Base-by-base conservation (phyloP, 805 yeast genomes). In the Wickerhamiella vanderwaltii region DNA sequence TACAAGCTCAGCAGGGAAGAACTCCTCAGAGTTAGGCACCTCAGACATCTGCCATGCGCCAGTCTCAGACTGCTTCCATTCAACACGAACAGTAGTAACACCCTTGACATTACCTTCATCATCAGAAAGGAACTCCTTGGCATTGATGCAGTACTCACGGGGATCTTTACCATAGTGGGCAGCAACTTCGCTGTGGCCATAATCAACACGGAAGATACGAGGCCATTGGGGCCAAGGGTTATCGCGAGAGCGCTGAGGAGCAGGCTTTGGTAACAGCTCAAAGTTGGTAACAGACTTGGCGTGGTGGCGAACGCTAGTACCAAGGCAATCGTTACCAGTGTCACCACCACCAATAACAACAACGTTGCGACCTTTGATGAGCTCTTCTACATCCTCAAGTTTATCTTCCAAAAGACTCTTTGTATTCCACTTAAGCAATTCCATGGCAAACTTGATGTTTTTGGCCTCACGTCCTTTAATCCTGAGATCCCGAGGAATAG, bases 191-290 rank as follows among this genome's bases (percentile, higher is more conserved):
- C 87, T 72, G 65, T 88, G 98, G 52, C 98, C 98, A 59, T 88
- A 88, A 67, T 88, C 98, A 46, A 88, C 94, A 58, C 97, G 76
- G 80, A 91, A 88, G 56, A 91, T 75, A 60, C 95, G 73, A 52
- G 98, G 97, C 97, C 97, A 88, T 67, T 88, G 98, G 33, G 98
- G 98, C 98, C 98, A 88, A 63, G 98, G 97, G 65, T 88, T 88
- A 65, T 91, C 96, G 65, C 77, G 82, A 35, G 87, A 80, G 62
- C 96, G 75, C 45, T 74, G 72, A 23, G 71, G 71, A 28, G 96
- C 83, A 49, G 98, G 98, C 54, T 79, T 77, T 45, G 98, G 98
- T 53, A 88, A 69, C 60, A 88, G 71, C 68, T 88, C 98, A 61
- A 88, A 91, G 72, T 88, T 88, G 50, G 78, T 72, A 45, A 91